Evolutionary conservation across 2,329 filamentous ascomycete genomes (phyloP), one percentile per base, ranked within the genome.

Genomic region (Fusarium xylarioides): DNA sequence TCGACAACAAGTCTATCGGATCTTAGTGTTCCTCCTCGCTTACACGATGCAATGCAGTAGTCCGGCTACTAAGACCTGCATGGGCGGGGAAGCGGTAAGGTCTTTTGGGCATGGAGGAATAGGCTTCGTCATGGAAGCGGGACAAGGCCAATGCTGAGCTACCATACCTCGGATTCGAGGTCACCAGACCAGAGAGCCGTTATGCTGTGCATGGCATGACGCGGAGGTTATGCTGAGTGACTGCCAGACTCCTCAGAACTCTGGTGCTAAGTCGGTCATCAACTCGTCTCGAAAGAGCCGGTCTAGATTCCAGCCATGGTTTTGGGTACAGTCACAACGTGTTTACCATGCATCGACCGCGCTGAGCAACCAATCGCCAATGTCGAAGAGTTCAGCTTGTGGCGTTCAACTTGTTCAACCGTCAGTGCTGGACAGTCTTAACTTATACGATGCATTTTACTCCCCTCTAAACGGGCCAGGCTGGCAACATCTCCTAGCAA

Each of bases 171-270:
- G 63, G 57, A 46, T 35, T 58, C 23, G 18, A 53, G 52, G 71
- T 72, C 71, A 69, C 63, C 47, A 38, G 71, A 62, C 59, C 60
- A n/a, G 23, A 53, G n/a, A 34, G 44, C 54, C 21, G 54, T 52
- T 55, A 14, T 66, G 21, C 44, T 47, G 43, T 66, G 49, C 61
- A 52, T 70, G 57, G 44, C 70, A 63, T 63, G 62, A 58, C 32
- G 61, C 60, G 44, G 35, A 54, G 49, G 26, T 63, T 50, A 44
- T 74, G 67, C 61, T 72, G 71, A 74, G 47, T 66, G 63, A 72
- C 56, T 42, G 64, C 46, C 47, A 52, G 18, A 21, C n/a, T 26
- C 12, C 18, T 23, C n/a, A 19, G 15, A 52, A 34, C 46, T n/a
- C 57, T 26, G 54, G 26, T 16, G 14, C 44, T 52, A 34, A 49